Base-by-base conservation (phyloP, 768 basidiomycete species). In the Mycena vitilis region DNA sequence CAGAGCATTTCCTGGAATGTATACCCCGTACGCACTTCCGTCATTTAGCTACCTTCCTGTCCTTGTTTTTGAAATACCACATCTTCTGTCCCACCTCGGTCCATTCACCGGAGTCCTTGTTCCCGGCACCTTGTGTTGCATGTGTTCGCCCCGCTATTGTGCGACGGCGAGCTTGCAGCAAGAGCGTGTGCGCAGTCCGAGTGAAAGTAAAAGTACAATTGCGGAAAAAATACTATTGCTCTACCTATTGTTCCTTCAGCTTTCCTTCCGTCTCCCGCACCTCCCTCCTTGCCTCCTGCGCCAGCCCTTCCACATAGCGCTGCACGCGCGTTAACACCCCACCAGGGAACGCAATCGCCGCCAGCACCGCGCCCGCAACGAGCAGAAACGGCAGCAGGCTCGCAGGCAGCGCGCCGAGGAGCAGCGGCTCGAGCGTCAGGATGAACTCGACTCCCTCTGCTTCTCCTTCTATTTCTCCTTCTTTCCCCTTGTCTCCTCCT, bases 371-470 rank as follows among this genome's bases (percentile, higher is more conserved):
- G 11, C 22, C n/a, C 11, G 52, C 53, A 20, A 63, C n/a, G 30
- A 45, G 30, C 1, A 65, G 59, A 49, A 68, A 45, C 8, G 70
- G 70, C 4, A 57, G 37, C 15, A 68, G 52, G 25, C 62, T 60
- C 53, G 65, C 70, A 37, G 70, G 70, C 44, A 71, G 70, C 20
- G 67, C 57, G 40, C 65, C 62, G 34, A 67, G 47, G 34, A 64
- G 53, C 36, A 71, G 63, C 23, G 70, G 70, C 47, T 71, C 70
- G 49, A 71, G 66, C 4, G 56, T 55, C 9, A 71, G 58, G 36
- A 63, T 34, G 30, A 69, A 55, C 16, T 45, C 44, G 47, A 51
- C 53, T 30, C 22, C 10, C 5, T 37, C 25, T 4, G 18, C 37
- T 38, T 58, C 22, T 47, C 13, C 37, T 16, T n/a, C 18, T n/a